Conservation (phyloP, 2,329 filamentous ascomycete species). For the Colletotrichum agaves region DNA sequence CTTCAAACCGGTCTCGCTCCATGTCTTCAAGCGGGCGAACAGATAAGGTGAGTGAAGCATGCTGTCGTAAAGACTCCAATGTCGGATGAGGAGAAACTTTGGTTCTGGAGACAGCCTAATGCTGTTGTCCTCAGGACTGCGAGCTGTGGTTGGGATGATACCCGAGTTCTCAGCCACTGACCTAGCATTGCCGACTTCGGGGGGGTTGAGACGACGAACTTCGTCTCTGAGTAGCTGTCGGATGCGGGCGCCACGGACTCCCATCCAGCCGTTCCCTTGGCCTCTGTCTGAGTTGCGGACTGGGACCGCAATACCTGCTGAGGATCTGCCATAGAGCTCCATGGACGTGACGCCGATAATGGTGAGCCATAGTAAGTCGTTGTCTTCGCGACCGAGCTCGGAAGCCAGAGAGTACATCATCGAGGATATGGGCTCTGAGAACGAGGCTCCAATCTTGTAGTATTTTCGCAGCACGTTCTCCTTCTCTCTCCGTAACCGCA, state of each 20-base stretch:
- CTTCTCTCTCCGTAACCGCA: conserved; percentile 81
- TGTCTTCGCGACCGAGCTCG: conserved; percentile 95
- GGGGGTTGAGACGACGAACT: conserved; percentile 91
- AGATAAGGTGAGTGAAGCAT: conserved; percentile 98
- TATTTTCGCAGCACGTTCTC: conserved; percentile 82
- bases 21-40: conserved; percentile 90
- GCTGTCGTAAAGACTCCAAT: conserved; percentile 98
- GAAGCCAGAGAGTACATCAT: conserved; percentile 95
- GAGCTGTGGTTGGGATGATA: conserved; percentile 89
- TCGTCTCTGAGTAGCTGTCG: conserved; percentile 90
- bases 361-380: conserved; percentile 92
- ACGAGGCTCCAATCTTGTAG: conserved; percentile 87
- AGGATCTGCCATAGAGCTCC: conserved; percentile 89
- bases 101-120: conserved; percentile 95
- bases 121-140: conserved; percentile 89
- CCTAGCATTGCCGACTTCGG: conserved; percentile 71
- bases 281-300: conserved; percentile 65
- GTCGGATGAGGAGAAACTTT: conserved; percentile 88
- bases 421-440: conserved; percentile 93
- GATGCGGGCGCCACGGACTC: conserved; percentile 83
- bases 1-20: conserved; percentile 90
- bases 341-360: conserved; percentile 96
- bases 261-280: conserved; percentile 78
- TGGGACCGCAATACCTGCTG: conserved; percentile 77
- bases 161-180: conserved; percentile 75